These are phyloP conservation scores for Ensete ventricosum DNA, from an alignment of 176 grass and related monocot genomes.

Conservation along the genomic window DNA sequence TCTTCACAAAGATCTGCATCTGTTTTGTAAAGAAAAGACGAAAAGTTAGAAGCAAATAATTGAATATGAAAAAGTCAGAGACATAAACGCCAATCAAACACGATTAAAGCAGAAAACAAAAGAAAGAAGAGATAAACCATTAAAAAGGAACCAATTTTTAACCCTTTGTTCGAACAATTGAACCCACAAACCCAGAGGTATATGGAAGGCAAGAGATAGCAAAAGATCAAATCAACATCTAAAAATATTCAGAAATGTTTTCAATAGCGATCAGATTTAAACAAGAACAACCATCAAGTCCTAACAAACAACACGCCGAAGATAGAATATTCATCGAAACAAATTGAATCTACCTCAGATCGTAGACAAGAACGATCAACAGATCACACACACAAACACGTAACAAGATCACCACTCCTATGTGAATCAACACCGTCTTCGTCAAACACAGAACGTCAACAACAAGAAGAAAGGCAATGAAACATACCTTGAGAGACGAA, in stretches of 20 bases:
- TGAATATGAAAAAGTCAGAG: too few species aligned
- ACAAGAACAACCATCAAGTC: not conserved
- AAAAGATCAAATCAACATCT: too few species aligned
- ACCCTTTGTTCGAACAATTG: too few species aligned
- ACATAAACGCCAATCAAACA: not conserved
- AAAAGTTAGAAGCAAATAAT: too few species aligned
- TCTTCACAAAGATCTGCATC: slow-evolving; percentile 20
- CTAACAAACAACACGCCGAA: not conserved
- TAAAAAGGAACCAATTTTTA: too few species aligned
- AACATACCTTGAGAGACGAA: not conserved
- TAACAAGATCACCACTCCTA: not conserved
- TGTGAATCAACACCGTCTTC: not conserved
- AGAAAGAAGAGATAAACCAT: not conserved
- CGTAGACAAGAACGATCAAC: not conserved
- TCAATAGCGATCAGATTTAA: not conserved
- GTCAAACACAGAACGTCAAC: not conserved
- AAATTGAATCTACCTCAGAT: not conserved
- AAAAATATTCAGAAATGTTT: too few species aligned
- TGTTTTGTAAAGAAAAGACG: not conserved
- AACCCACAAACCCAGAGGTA: too few species aligned
- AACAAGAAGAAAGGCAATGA: not conserved
- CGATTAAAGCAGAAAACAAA: not conserved
- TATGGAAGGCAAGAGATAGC: too few species aligned
- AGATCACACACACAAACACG: not conserved
- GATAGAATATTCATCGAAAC: not conserved